Conservation (phyloP, 768 basidiomycete species). For the Kockovaella imperatae region DNA sequence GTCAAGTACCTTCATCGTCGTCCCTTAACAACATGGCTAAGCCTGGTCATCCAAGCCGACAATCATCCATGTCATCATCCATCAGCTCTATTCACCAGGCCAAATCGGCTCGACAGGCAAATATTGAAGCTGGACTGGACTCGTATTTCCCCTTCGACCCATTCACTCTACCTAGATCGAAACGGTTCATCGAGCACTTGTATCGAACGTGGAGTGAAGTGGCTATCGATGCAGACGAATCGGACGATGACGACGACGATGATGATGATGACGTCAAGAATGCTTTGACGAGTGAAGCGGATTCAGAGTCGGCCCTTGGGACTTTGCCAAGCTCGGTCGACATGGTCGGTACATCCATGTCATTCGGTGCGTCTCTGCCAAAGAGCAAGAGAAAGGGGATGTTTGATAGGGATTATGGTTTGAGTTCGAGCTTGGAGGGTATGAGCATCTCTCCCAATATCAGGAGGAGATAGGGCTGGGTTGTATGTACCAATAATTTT, state of each 20-base stretch:
- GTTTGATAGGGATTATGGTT: slow-evolving; percentile 18
- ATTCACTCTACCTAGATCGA: slow-evolving; percentile 75
- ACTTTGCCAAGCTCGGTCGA: slow-evolving; percentile 4
- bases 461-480: background rate
- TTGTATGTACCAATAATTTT: slow-evolving; percentile 5
- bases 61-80: background rate
- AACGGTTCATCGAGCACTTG: slow-evolving; percentile 65
- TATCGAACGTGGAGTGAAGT: slow-evolving; percentile 88
- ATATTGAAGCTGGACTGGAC: slow-evolving; percentile 62
- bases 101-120: slow-evolving; percentile 32
- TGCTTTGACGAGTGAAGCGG: background rate
- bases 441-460: slow-evolving; percentile 36
- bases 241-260: slow-evolving; percentile 7
- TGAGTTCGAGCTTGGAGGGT: slow-evolving; percentile 32
- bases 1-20: slow-evolving; percentile 15
- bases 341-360: too few species aligned
- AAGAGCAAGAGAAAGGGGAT: slow-evolving; percentile 13
- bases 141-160: slow-evolving; percentile 99
- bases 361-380: too few species aligned
- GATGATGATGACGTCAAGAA: slow-evolving; percentile 4
- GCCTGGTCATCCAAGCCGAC: background rate
- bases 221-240: slow-evolving; percentile 51
- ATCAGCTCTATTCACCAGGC: slow-evolving; percentile 13
- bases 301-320: background rate
- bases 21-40: slow-evolving; percentile 6